Evolutionary conservation across 2,329 filamentous ascomycete genomes (phyloP).

Genomic region (Pyrenochaeta sp.): DNA sequence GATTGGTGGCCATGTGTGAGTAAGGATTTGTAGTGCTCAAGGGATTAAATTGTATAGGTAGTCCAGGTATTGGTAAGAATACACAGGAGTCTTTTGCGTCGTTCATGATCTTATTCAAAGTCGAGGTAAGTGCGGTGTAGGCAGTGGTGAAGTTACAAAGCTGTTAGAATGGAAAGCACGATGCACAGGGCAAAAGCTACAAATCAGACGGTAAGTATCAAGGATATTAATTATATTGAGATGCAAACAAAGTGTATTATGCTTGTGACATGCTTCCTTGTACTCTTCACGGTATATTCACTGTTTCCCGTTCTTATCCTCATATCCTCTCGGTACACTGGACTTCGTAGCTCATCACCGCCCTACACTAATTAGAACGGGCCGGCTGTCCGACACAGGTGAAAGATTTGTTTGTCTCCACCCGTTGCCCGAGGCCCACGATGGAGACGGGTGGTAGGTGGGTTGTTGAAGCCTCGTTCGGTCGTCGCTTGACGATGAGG

Average conservation of each 20-base stretch:
- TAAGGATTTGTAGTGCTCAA: not conserved
- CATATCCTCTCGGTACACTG: not conserved
- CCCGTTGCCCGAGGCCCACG: not conserved
- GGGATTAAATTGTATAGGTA: not conserved
- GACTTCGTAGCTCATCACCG: not conserved
- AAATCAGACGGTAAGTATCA: not conserved
- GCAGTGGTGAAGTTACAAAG: not conserved
- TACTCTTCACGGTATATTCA: not conserved
- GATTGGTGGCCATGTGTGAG: constrained; percentile 10
- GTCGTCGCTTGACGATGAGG: not conserved
- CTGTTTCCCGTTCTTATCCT: not conserved
- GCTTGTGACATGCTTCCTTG: not conserved
- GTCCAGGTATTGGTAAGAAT: too few species aligned
- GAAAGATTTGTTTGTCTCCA: not conserved
- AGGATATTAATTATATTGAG: not conserved
- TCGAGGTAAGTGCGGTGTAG: not conserved
- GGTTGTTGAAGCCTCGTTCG: not conserved
- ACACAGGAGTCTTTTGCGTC: too few species aligned
- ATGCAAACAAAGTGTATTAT: not conserved
- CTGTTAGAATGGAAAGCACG: not conserved
- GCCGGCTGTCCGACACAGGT: too few species aligned
- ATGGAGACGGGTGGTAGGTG: not conserved
- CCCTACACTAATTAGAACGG: not conserved
- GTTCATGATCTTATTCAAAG: not conserved
- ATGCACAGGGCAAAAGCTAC: not conserved